A percentile compares a stretch with the other conserved stretches of the same genome.
phyloP scores from a whole-genome alignment of 805 yeast genomes.

The Yueomyces sp. region DNA sequence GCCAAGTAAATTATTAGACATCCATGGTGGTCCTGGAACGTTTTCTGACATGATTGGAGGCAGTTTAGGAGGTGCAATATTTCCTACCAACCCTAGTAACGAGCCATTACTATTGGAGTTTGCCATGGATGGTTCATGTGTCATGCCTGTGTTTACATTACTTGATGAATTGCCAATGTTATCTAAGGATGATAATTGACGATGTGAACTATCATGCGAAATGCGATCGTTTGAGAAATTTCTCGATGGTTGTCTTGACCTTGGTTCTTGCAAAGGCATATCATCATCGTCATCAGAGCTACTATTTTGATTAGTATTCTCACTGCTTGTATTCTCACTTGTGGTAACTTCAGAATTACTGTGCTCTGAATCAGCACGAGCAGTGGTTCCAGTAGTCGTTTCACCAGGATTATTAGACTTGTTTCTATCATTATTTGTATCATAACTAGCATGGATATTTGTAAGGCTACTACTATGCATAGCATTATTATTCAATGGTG shows the following conservation, averaged over 20 bases:
- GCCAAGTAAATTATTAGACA: conserved; percentile 1
- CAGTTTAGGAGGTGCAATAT: not conserved
- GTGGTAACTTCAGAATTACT: too few relatives aligned
- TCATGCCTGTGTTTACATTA: not conserved
- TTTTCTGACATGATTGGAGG: not conserved
- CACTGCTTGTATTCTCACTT: not conserved
- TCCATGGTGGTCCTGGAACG: conserved; percentile 5
- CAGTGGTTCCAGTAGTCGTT: too few relatives aligned
- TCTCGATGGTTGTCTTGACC: not conserved
- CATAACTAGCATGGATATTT: too few relatives aligned
- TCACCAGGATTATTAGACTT: too few relatives aligned
- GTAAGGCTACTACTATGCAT: too few relatives aligned
- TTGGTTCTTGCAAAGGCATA: not conserved
- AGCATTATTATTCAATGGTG: conserved; percentile 3
- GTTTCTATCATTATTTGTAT: not conserved
- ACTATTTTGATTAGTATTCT: not conserved
- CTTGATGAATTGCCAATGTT: not conserved
- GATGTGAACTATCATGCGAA: not conserved
- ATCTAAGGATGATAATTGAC: not conserved
- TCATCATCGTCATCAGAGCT: not conserved
- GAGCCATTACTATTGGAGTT: not conserved
- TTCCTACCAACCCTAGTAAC: conserved; percentile 1
- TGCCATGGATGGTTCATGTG: not conserved
- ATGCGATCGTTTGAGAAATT: not conserved
- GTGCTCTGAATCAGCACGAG: too few relatives aligned